Evolutionary conservation across 257 asterid species (phyloP), one percentile per base, ranked within the genome.

Genomic region (Misopates orontium): DNA sequence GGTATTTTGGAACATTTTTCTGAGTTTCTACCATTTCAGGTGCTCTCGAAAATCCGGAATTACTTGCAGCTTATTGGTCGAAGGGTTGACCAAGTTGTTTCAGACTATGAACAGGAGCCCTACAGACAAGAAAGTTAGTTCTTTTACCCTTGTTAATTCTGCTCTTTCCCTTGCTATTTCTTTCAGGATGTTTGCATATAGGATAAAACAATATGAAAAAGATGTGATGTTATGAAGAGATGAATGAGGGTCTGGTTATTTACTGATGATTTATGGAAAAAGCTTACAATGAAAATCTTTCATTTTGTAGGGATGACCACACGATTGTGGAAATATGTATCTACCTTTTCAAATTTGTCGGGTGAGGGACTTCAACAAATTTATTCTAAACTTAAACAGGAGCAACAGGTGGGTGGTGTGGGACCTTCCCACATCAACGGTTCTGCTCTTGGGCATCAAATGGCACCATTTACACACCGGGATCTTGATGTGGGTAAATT

Each of bases 31-130:
- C 66, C 9, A 44, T 68, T 8, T 64, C 84, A 94, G 99, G 99
- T 94, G 73, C 84, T 94, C 20, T 80, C 88, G 77, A 94, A 85
- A 76, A 85, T 90, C 44, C 87, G 95, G 67, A 94, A 85, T 71
- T 88, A 90, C 72, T 75, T 94, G 85, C 93, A 94, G 84, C 99
- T 90, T 74, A 89, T 94, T 69, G 99, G 99, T 52, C 86, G 93
- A 44, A 84, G 97, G 79, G 79, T 94, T 62, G 99, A 94, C 83
- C 93, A 85, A 75, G 72, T 91, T 72, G 91, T 90, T 69, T 60
- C 81, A 1, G 98, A 85, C 51, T 84, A 88, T 50, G 84, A 82
- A 55, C 83, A 81, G 67, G 99, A 88, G 63, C 81, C 93, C 10
- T 77, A 86, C 70, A 81, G 84, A 79, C 92, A 84, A 88, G 98